Conservation (phyloP, 768 basidiomycete genomes). For the Psilocybe tampanensis region DNA sequence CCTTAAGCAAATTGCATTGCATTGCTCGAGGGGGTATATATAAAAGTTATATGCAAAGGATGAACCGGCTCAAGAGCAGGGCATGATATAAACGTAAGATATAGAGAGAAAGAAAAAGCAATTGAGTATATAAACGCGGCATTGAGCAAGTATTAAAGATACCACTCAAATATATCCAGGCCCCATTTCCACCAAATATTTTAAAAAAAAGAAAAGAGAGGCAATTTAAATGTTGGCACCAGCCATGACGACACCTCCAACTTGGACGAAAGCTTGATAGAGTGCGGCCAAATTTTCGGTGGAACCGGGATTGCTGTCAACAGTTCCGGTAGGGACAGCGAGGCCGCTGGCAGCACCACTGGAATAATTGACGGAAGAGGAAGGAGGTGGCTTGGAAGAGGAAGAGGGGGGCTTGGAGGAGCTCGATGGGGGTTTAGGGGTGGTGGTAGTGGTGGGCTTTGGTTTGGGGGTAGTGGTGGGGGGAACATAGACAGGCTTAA, state of each 20-base stretch:
- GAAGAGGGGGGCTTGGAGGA: conserved; percentile 17
- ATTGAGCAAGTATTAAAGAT: conserved; percentile 10
- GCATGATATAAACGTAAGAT: conserved; percentile 1
- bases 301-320: conserved; percentile 9
- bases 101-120: conserved; percentile 10
- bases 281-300: conserved; percentile 28
- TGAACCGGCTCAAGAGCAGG: conserved; percentile 2
- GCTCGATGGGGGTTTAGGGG: conserved; percentile 4
- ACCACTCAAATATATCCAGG: conserved; percentile 16
- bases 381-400: conserved; percentile 8
- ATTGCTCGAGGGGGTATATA: conserved; percentile 4
- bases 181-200: conserved; percentile 7
- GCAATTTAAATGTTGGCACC: conserved; percentile 23
- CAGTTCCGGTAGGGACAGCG: conserved; percentile 33
- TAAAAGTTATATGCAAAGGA: conserved; percentile 9
- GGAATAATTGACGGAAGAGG: conserved; percentile 19
- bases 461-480: conserved; percentile 7
- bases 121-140: conserved; percentile 13
- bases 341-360: conserved; percentile 31
- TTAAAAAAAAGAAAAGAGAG: conserved; percentile 7
- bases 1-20: neutral
- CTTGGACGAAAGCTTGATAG: conserved; percentile 35
- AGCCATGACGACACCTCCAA: conserved; percentile 37
- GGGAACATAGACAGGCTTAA: no score
- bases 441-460: conserved; percentile 7